Evolutionary conservation across 352 stramenopile species (phyloP), one percentile per base, ranked within the genome.

Genomic region (Phytophthora rubi): DNA sequence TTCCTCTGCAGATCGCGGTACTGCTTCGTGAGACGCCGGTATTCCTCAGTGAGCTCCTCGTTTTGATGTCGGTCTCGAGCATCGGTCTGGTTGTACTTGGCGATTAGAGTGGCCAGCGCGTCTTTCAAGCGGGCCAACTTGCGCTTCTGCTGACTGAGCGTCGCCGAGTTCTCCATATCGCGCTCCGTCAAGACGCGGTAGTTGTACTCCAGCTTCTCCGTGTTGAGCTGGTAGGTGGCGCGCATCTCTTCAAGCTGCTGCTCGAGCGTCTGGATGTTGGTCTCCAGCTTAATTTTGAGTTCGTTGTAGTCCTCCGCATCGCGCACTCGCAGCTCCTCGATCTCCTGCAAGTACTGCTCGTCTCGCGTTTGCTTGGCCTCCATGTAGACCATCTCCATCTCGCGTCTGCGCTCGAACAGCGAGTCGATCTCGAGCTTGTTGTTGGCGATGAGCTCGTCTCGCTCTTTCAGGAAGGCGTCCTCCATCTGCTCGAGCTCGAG

Each of bases 151-250:
- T 98, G 89, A 21, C 80, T 89, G 26, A 98, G 66, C 9, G 91
- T 98, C 18, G 88, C 91, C 35, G 88, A 98, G 78, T 99, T 99
- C 57, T 99, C 96, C 86, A 97, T 97, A 64, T 99, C 95, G 15
- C 93, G 81, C 63, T 98, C 95, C 0, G 91, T 98, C 9, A 99
- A 82, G 7, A 99, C 93, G 26, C 94, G 84, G 76, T 98, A 98
- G 68, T 98, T 98, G 79, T 98, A 98, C 77, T 98, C 95, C 54
- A 98, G 86, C 70, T 98, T 98, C 65, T 98, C 95, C 8, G 94
- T 98, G 68, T 98, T 98, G 62, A 98, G 89, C 68, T 98, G 91
- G 71, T 98, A 98, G 30, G 93, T 98, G 1, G 94, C 91, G 18
- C 93, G 86, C 91, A 98, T 98, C 53, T 98, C 93, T 72, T 98